Conservation (phyloP, 306 rosid genomes). For the Dalbergia oliveri region DNA sequence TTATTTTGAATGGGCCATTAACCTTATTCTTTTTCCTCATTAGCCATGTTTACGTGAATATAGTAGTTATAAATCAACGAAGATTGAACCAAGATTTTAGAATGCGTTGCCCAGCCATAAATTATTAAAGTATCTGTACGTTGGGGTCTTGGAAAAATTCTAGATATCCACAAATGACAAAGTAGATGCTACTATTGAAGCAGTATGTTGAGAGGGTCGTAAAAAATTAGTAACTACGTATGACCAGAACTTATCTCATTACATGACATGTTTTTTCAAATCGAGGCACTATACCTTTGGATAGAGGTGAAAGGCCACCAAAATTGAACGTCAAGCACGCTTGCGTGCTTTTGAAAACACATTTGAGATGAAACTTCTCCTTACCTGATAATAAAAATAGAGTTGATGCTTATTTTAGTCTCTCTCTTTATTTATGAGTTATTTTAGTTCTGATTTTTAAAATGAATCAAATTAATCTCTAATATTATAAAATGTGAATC, state of each 20-base stretch:
- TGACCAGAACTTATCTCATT: conserved; percentile 20
- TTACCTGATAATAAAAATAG: conserved; percentile 46
- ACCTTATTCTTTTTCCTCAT: too few relatives aligned
- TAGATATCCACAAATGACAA: not conserved
- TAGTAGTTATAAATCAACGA: not conserved
- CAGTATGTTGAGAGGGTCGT: not conserved
- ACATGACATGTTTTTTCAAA: not conserved
- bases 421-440: too few relatives aligned
- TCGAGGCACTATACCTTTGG: conserved; percentile 17
- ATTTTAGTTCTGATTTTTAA: too few relatives aligned
- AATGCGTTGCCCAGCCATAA: too few relatives aligned
- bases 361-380: conserved; percentile 8
- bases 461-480: too few relatives aligned
- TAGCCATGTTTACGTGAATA: too few relatives aligned
- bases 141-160: not conserved
- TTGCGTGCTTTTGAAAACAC: conserved; percentile 32
- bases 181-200: not conserved
- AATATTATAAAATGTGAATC: too few relatives aligned
- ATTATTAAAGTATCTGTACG: too few relatives aligned
- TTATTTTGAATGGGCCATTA: too few relatives aligned
- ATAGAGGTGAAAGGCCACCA: conserved; percentile 10
- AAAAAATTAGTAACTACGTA: not conserved
- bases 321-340: conserved; percentile 35
- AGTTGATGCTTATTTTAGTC: too few relatives aligned
- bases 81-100: too few relatives aligned